These are phyloP conservation scores for Exserohilum rostratum DNA, from an alignment of 2,329 filamentous ascomycete species.

Conservation along the genomic window DNA sequence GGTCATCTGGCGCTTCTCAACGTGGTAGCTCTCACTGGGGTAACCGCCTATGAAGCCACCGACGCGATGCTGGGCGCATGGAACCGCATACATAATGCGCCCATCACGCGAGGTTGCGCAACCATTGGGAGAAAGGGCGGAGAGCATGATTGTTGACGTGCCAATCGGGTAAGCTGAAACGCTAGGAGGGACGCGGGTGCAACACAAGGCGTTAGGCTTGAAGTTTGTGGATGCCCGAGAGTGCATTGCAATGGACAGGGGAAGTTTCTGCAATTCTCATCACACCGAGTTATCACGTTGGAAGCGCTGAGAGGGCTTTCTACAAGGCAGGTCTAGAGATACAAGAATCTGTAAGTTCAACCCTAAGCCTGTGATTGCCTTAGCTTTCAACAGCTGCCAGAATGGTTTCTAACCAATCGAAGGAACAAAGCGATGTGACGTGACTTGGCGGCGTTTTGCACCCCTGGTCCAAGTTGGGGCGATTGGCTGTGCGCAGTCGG, in stretches of 20 bases:
- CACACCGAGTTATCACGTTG: slow-evolving; percentile 25
- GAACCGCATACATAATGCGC: neutral
- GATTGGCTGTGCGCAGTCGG: slow-evolving; percentile 27
- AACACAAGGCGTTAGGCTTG: slow-evolving; percentile 31
- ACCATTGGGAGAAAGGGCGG: slow-evolving; percentile 21
- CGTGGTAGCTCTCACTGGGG: neutral
- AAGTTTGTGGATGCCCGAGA: slow-evolving; percentile 12
- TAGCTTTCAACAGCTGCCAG: neutral
- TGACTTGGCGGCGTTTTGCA: slow-evolving; percentile 26
- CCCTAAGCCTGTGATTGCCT: slow-evolving; percentile 18
- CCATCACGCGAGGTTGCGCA: slow-evolving; percentile 6
- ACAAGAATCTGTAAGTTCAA: slow-evolving; percentile 12
- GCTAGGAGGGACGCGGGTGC: slow-evolving; percentile 16
- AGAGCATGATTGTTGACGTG: slow-evolving; percentile 22
- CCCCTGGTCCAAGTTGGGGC: slow-evolving; percentile 13
- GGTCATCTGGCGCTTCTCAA: slow-evolving; percentile 18
- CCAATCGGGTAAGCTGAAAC: slow-evolving; percentile 34
- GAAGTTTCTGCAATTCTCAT: neutral
- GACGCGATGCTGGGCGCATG: slow-evolving; percentile 6
- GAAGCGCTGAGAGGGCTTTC: slow-evolving; percentile 28
- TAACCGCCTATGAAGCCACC: slow-evolving; percentile 22
- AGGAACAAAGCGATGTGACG: neutral
- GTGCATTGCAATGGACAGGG: slow-evolving; percentile 9
- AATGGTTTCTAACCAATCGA: slow-evolving; percentile 24
- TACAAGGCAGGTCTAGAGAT: slow-evolving; percentile 16